A percentile compares a stretch with the other conserved stretches of the same genome.
phyloP scores from a whole-genome alignment of 1,284 basidiomycete species.

The Boletus mariae region DNA sequence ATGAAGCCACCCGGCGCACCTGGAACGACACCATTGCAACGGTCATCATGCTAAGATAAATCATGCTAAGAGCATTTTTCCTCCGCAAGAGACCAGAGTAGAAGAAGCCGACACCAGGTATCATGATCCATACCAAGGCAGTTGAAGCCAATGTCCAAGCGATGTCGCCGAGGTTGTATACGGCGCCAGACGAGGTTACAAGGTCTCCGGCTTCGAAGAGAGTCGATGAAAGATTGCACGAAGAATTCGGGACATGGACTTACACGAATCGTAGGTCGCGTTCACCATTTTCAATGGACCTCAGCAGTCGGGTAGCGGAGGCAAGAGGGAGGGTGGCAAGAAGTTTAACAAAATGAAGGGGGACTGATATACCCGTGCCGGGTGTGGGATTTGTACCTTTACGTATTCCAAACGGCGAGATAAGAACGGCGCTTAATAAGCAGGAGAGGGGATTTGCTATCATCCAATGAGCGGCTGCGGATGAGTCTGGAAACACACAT shows the following conservation, averaged over 20 bases:
- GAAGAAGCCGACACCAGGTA: conserved; percentile 87
- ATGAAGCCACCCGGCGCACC: conserved; percentile 35
- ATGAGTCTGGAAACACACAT: background rate
- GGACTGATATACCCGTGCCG: conserved; percentile 21
- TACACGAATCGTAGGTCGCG: conserved; percentile 36
- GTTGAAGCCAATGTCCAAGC: conserved; percentile 73
- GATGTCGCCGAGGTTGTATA: conserved; percentile 78
- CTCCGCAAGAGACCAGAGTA: conserved; percentile 82
- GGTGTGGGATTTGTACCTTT: conserved; percentile 23
- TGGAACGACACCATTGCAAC: conserved; percentile 75
- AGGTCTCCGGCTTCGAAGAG: conserved; percentile 39
- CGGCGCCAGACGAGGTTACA: conserved; percentile 32
- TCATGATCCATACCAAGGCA: conserved; percentile 87
- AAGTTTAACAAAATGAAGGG: background rate
- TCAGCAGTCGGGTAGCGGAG: background rate
- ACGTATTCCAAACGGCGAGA: conserved; percentile 18
- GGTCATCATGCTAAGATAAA: conserved; percentile 79
- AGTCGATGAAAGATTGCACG: conserved; percentile 1
- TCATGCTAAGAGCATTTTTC: conserved; percentile 93
- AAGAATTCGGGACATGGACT: background rate
- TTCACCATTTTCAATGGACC: conserved; percentile 34
- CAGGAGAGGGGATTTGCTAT: conserved; percentile 18
- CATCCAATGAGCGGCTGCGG: conserved; percentile 18
- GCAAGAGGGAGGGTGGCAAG: background rate
- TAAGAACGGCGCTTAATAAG: conserved; percentile 27